Conservation (phyloP, 176 grass and related monocot species). For the Phoenix roebelenii region DNA sequence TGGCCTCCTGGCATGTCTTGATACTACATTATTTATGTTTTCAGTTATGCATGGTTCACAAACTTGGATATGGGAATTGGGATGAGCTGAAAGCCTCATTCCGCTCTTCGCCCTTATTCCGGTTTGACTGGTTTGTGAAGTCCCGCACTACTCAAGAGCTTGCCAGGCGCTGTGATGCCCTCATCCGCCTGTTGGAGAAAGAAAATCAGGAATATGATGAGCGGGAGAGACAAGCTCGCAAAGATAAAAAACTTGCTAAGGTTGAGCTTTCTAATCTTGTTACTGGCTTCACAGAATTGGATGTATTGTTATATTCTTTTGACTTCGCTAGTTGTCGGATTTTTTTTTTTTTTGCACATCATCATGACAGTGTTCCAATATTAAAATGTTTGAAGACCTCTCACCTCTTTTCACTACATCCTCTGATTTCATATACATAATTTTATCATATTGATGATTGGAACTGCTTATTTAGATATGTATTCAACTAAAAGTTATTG, state of each 20-base stretch:
- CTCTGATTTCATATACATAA: too few relatives aligned
- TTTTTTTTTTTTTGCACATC: too few relatives aligned
- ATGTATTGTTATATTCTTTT: background rate
- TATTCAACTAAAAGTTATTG: background rate
- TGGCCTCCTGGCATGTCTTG: too few relatives aligned
- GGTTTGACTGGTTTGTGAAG: conserved; percentile 99
- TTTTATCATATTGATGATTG: too few relatives aligned
- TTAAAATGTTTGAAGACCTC: too few relatives aligned
- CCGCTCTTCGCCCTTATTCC: conserved; percentile 74
- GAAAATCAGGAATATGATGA: conserved; percentile 99
- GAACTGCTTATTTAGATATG: background rate
- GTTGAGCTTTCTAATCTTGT: conserved; percentile 19
- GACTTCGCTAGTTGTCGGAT: too few relatives aligned
- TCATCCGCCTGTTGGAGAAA: conserved; percentile 92
- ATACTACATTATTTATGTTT: conserved; percentile 5
- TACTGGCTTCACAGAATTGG: background rate
- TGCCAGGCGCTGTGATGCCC: conserved; percentile 84
- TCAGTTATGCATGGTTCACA: conserved; percentile 98
- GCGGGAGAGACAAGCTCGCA: conserved; percentile 76
- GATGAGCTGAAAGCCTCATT: conserved; percentile 96
- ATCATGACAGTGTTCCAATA: too few relatives aligned
- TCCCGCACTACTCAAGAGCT: conserved; percentile 89
- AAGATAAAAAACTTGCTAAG: conserved; percentile 87
- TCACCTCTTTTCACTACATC: too few relatives aligned
- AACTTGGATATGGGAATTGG: conserved; percentile 95